Evolutionary conservation across 768 basidiomycete species (phyloP).

Genomic region (Postia placenta): DNA sequence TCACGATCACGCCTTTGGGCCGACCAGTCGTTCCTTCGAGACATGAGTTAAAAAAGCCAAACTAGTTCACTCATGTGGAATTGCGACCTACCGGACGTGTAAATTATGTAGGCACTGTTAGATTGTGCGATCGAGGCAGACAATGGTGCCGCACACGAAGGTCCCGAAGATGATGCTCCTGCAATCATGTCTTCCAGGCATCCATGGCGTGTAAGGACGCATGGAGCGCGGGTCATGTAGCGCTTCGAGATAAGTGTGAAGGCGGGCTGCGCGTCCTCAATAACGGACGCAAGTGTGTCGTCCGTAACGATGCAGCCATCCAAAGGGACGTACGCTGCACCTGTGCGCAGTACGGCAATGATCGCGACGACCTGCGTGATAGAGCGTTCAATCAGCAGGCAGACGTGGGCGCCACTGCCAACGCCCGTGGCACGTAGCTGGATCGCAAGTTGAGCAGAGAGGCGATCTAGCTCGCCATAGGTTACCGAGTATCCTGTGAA

Average conservation of each 20-base stretch:
- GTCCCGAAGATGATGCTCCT: slow-evolving; percentile 6
- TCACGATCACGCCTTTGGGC: slow-evolving; percentile 58
- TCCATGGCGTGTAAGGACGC: slow-evolving; percentile 6
- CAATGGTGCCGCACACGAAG: no score
- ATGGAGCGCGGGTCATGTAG: slow-evolving; percentile 16
- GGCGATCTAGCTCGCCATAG: slow-evolving; percentile 42
- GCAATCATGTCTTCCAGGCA: slow-evolving; percentile 18
- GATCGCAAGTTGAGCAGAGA: slow-evolving; percentile 39
- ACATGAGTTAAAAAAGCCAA: slow-evolving; percentile 1
- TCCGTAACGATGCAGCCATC: slow-evolving; percentile 56
- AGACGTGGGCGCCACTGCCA: slow-evolving; percentile 42
- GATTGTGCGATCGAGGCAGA: no score
- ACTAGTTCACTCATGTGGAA: background rate
- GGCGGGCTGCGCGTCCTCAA: slow-evolving; percentile 38
- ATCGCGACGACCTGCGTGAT: slow-evolving; percentile 49
- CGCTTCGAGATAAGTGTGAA: slow-evolving; percentile 37
- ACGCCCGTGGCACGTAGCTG: slow-evolving; percentile 40
- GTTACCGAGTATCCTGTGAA: slow-evolving; percentile 43
- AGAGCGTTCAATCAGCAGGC: slow-evolving; percentile 48
- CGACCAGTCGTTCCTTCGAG: slow-evolving; percentile 44
- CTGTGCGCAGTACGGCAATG: slow-evolving; percentile 49
- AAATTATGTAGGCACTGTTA: slow-evolving; percentile 53
- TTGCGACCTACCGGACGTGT: slow-evolving; percentile 47
- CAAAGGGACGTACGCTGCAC: slow-evolving; percentile 52
- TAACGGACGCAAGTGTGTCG: slow-evolving; percentile 42